Conservation (phyloP, 495 filamentous ascomycete species). For the Cenococcum geophilum region DNA sequence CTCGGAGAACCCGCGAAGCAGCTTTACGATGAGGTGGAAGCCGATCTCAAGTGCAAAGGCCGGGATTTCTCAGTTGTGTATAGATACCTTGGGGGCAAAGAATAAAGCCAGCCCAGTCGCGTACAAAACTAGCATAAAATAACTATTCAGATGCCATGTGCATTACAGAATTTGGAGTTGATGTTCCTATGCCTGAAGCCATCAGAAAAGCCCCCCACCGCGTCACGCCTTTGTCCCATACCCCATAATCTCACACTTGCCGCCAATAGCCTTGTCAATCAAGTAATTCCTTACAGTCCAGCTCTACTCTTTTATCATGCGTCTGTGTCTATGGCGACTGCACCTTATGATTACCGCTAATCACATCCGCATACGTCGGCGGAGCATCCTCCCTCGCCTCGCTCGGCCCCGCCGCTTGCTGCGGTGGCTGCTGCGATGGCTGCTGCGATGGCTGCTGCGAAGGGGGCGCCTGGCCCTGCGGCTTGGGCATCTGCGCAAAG, state of each 20-base stretch:
- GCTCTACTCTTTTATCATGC: neutral
- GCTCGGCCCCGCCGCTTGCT: conserved; percentile 23
- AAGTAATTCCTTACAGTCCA: neutral
- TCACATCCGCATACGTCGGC: conserved; percentile 79
- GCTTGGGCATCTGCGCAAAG: conserved; percentile 35
- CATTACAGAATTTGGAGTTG: neutral
- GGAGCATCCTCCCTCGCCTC: conserved; percentile 43
- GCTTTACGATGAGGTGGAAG: conserved; percentile 36
- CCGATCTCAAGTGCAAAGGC: conserved; percentile 35
- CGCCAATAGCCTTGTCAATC: neutral
- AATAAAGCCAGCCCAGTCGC: conserved; percentile 16
- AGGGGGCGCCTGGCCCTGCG: conserved; percentile 10
- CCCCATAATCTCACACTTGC: neutral
- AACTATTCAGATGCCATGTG: neutral
- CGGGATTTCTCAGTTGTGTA: conserved; percentile 43
- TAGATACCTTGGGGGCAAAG: conserved; percentile 38
- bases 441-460: conserved; percentile 30
- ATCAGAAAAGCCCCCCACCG: neutral
- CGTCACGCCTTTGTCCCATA: neutral
- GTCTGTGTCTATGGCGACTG: conserved; percentile 45
- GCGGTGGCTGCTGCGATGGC: conserved; percentile 18
- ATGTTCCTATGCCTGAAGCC: neutral
- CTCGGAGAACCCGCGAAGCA: conserved; percentile 35
- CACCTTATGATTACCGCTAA: conserved; percentile 82
- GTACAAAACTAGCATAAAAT: neutral